Evolutionary conservation across 306 rosid species (phyloP).

Genomic region (Canavalia ensiformis): DNA sequence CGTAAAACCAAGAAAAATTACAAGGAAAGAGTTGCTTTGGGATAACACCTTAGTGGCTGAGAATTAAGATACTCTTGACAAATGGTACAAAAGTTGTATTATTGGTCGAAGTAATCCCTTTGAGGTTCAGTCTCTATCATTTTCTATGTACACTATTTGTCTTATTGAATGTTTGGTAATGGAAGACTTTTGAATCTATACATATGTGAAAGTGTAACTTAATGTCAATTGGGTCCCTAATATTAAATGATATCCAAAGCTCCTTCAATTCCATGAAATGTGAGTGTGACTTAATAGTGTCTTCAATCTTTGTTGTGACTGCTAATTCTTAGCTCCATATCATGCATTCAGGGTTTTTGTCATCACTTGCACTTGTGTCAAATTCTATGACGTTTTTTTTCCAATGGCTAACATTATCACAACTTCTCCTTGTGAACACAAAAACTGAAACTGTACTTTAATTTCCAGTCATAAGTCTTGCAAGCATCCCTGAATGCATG

Average conservation of each 20-base stretch:
- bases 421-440: slow-evolving; percentile 1
- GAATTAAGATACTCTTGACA: slow-evolving; percentile 24
- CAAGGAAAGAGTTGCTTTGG: slow-evolving; percentile 3
- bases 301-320: neutral
- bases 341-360: slow-evolving; percentile 3
- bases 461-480: neutral
- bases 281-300: neutral
- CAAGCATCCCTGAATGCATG: too few relatives aligned
- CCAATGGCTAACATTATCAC: neutral
- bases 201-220: neutral
- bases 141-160: slow-evolving; percentile 45
- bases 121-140: slow-evolving; percentile 47
- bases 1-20: slow-evolving; percentile 11
- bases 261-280: neutral
- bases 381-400: neutral
- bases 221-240: slow-evolving; percentile 44
- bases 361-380: neutral
- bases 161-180: slow-evolving; percentile 43
- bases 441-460: neutral
- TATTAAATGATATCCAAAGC: slow-evolving; percentile 5
- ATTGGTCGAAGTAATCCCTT: slow-evolving; percentile 30
- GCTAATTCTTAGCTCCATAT: neutral
- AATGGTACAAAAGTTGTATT: slow-evolving; percentile 30
- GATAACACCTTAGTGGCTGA: slow-evolving; percentile 43
- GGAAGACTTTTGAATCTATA: slow-evolving; percentile 43